These are phyloP conservation scores for Paecilomyces sp. DNA, from an alignment of 2,329 filamentous ascomycete species.

Conservation along the genomic window DNA sequence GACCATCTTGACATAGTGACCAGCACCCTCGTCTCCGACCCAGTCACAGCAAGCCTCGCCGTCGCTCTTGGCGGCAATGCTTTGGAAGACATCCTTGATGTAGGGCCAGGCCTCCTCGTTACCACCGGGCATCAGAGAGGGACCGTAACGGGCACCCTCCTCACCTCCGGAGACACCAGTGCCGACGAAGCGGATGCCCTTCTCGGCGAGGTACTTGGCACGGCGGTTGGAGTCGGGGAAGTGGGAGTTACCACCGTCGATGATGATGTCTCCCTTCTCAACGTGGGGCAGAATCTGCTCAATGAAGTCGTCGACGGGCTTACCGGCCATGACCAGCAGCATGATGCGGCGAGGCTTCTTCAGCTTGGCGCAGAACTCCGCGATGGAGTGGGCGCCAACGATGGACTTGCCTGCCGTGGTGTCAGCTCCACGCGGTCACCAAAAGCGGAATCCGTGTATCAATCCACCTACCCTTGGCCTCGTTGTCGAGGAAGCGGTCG, in stretches of 20 bases:
- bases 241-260: constrained; percentile 98
- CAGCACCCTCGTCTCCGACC: constrained; percentile 98
- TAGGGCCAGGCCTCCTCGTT: constrained; percentile 96
- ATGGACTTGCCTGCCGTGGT: constrained; percentile 68
- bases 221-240: constrained; percentile 98
- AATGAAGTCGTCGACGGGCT: constrained; percentile 98
- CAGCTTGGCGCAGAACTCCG: constrained; percentile 94
- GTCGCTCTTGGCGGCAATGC: constrained; percentile 95
- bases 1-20: constrained; percentile 99
- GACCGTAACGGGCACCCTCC: constrained; percentile 96
- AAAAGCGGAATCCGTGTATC: background rate
- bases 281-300: constrained; percentile 82
- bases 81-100: constrained; percentile 99
- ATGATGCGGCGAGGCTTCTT: constrained; percentile 96
- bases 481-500: constrained; percentile 84
- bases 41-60: constrained; percentile 98
- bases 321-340: constrained; percentile 97
- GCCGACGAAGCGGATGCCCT: constrained; percentile 94
- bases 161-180: constrained; percentile 98
- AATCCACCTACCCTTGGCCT: constrained; percentile 62
- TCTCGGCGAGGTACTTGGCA: constrained; percentile 74
- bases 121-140: constrained; percentile 97
- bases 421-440: constrained; percentile 21
- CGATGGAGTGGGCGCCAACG: constrained; percentile 82
- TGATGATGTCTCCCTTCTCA: constrained; percentile 86